Conservation (phyloP, 129 eudicot genomes). For the Chrysanthemum makinoi region DNA sequence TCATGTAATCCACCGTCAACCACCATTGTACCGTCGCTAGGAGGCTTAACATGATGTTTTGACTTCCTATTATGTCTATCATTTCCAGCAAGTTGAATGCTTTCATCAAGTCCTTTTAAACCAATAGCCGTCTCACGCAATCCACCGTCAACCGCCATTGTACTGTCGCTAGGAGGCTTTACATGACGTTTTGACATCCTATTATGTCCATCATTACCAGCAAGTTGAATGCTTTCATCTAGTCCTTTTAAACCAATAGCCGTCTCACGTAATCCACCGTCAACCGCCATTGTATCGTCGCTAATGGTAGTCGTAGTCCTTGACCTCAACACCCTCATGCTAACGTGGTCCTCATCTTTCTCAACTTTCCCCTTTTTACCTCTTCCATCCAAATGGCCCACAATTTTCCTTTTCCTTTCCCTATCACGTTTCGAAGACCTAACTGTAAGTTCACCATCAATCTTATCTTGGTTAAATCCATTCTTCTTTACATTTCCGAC, state of each 20-base stretch:
- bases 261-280: conserved; percentile 7
- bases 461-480: neutral
- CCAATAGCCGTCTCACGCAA: neutral
- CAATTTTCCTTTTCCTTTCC: conserved; percentile 49
- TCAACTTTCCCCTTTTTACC: conserved; percentile 28
- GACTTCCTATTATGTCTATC: conserved; percentile 19
- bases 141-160: conserved; percentile 28
- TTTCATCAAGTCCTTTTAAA: neutral
- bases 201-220: conserved; percentile 13
- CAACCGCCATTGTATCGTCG: conserved; percentile 29
- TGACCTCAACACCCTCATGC: conserved; percentile 62
- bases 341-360: conserved; percentile 23
- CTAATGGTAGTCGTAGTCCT: conserved; percentile 23
- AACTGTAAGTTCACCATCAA: conserved; percentile 7
- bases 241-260: neutral
- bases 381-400: conserved; percentile 28
- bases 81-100: conserved; percentile 11
- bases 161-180: conserved; percentile 26
- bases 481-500: conserved; percentile 11
- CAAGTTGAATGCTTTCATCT: conserved; percentile 10
- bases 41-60: conserved; percentile 28
- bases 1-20: conserved; percentile 21
- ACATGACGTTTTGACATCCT: conserved; percentile 24
- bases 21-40: conserved; percentile 23
- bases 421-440: conserved; percentile 22